phyloP scores from a whole-genome alignment of 805 yeast species.

The Jamesozyma hellenica region DNA sequence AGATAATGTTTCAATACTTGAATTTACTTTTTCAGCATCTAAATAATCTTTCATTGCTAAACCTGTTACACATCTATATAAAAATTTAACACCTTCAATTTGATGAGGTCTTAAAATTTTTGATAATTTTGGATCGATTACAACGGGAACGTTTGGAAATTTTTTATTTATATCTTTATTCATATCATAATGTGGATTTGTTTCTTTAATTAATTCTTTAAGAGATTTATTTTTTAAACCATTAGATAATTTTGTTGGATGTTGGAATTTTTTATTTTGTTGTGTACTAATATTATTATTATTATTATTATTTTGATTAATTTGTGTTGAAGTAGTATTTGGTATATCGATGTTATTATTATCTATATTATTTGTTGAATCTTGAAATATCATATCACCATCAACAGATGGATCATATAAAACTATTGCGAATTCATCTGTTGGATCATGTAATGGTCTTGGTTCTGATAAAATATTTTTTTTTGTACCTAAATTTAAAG shows the following conservation, averaged over 20 bases:
- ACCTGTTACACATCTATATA: constrained; percentile 87
- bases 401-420: constrained; percentile 93
- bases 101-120: constrained; percentile 91
- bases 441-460: constrained; percentile 88
- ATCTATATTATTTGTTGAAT: constrained; percentile 5
- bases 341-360: neutral
- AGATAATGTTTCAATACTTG: constrained; percentile 1
- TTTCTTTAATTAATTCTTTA: constrained; percentile 52
- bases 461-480: constrained; percentile 66
- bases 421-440: constrained; percentile 87
- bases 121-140: constrained; percentile 80
- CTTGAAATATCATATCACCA: constrained; percentile 28
- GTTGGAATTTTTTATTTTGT: constrained; percentile 25
- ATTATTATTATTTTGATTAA: neutral
- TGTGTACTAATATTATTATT: neutral
- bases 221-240: constrained; percentile 45
- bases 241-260: constrained; percentile 24
- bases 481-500: constrained; percentile 80
- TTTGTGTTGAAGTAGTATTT: neutral
- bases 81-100: constrained; percentile 85
- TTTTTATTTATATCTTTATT: constrained; percentile 35
- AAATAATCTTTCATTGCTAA: constrained; percentile 38
- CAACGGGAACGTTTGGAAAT: constrained; percentile 87
- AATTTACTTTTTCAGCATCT: constrained; percentile 18
- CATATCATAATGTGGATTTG: constrained; percentile 13